These are phyloP conservation scores for Stentor roeselii DNA, from an alignment of 73 alveolate species.

Conservation along the genomic window DNA sequence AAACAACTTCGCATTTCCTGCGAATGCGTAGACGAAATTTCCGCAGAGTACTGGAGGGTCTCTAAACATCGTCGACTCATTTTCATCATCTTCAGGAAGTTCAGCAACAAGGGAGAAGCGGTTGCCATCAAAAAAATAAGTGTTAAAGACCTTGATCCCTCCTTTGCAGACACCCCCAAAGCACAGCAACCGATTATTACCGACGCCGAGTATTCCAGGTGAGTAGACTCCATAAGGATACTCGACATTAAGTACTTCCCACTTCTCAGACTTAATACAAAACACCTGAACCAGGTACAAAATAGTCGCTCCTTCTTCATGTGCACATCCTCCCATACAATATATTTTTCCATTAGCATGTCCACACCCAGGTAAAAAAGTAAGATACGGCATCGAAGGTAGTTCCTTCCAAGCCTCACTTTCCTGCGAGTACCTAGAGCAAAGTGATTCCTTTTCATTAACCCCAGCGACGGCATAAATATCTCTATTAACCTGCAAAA, in stretches of 20 bases:
- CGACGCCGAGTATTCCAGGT: background rate
- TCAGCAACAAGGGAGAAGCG: background rate
- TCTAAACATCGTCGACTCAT: background rate
- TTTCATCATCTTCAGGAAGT: slow-evolving; percentile 2
- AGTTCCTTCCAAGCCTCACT: background rate
- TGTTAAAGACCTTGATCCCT: background rate
- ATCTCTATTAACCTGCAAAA: background rate
- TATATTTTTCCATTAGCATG: background rate
- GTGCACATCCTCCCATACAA: slow-evolving; percentile 22
- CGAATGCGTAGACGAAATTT: background rate
- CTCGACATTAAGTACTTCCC: slow-evolving; percentile 16
- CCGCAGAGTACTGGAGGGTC: slow-evolving; percentile 1
- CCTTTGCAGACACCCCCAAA: slow-evolving; percentile 17
- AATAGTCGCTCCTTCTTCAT: slow-evolving; percentile 6
- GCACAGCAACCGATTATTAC: background rate
- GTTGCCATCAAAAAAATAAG: slow-evolving; percentile 17
- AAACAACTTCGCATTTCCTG: background rate
- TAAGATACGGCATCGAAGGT: background rate
- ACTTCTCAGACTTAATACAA: background rate
- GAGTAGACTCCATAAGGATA: slow-evolving; percentile 2
- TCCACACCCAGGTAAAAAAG: slow-evolving; percentile 14
- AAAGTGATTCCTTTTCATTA: background rate
- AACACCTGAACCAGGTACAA: background rate
- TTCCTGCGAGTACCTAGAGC: background rate
- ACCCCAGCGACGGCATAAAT: slow-evolving; percentile 18